These are phyloP conservation scores for Phytopythium boreale DNA, from an alignment of 352 stramenopile species.

Conservation along the genomic window DNA sequence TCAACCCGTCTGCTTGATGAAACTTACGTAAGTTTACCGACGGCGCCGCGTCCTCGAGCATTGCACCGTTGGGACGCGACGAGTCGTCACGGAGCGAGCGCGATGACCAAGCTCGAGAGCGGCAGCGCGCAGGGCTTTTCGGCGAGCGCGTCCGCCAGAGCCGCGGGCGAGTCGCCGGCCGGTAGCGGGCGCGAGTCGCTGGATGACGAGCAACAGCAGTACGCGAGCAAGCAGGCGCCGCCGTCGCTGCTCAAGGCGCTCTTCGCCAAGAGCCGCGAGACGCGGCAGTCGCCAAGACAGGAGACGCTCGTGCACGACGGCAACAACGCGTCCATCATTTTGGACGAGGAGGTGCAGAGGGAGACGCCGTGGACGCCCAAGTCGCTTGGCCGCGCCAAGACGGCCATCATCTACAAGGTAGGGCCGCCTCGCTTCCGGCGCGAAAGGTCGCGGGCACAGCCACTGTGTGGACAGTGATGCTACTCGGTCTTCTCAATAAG, in stretches of 20 bases:
- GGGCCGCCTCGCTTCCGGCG: too few relatives aligned
- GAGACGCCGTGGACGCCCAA: conserved; percentile 83
- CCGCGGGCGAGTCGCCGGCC: neutral
- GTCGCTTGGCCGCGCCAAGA: conserved; percentile 80
- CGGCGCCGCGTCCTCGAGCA: too few relatives aligned
- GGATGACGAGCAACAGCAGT: neutral
- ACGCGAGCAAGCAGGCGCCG: neutral
- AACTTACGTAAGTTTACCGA: too few relatives aligned
- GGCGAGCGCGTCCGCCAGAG: neutral
- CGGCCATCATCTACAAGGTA: conserved; percentile 87
- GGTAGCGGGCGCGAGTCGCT: neutral
- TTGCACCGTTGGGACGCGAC: too few relatives aligned
- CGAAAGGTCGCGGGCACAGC: neutral
- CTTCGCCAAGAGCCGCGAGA: conserved; percentile 21
- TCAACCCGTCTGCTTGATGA: too few relatives aligned
- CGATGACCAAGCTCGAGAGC: conserved; percentile 6
- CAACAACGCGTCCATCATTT: conserved; percentile 79
- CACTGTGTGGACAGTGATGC: too few relatives aligned
- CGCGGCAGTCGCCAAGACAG: conserved; percentile 4
- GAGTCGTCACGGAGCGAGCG: neutral
- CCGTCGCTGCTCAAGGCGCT: conserved; percentile 39
- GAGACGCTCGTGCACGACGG: conserved; percentile 59
- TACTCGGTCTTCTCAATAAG: neutral
- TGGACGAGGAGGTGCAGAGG: conserved; percentile 36
- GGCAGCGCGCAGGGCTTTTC: neutral